phyloP scores from a whole-genome alignment of 352 stramenopile genomes.

The Hyaloperonospora brassicae region DNA sequence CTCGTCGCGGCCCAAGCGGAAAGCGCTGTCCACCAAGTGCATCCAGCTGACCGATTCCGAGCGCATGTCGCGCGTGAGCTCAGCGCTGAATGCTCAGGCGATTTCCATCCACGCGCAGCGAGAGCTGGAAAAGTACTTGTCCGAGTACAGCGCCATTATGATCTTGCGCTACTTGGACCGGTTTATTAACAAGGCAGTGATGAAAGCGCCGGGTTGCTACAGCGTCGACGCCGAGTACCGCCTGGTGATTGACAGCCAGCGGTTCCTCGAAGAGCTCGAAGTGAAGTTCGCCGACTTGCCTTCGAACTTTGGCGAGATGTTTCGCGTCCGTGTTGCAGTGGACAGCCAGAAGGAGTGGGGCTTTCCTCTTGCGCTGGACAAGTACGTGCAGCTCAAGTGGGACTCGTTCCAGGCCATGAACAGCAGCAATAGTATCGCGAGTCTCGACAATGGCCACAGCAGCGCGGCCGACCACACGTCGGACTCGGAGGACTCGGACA shows the following conservation, averaged over 20 bases:
- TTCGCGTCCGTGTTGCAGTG: slow-evolving; percentile 26
- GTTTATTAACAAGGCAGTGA: slow-evolving; percentile 67
- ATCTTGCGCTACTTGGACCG: slow-evolving; percentile 72
- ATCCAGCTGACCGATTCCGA: slow-evolving; percentile 37
- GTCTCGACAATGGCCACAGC: slow-evolving; percentile 12
- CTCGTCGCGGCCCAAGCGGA: slow-evolving; percentile 23
- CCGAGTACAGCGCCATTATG: slow-evolving; percentile 77
- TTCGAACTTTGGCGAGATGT: slow-evolving; percentile 40
- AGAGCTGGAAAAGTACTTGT: slow-evolving; percentile 54
- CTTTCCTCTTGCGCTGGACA: slow-evolving; percentile 52
- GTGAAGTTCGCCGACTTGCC: slow-evolving; percentile 57
- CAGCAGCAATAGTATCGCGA: slow-evolving; percentile 8
- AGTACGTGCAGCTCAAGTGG: slow-evolving; percentile 77
- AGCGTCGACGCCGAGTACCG: slow-evolving; percentile 37
- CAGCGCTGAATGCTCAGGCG: slow-evolving; percentile 48
- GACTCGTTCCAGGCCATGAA: slow-evolving; percentile 46
- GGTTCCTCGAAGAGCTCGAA: slow-evolving; percentile 60
- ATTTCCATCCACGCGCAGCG: slow-evolving; percentile 68
- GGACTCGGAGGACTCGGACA: slow-evolving; percentile 52
- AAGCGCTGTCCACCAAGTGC: slow-evolving; percentile 33
- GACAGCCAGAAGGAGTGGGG: slow-evolving; percentile 40
- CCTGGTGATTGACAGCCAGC: slow-evolving; percentile 59
- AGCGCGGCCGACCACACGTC: slow-evolving; percentile 24
- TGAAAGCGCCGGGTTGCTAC: slow-evolving; percentile 62
- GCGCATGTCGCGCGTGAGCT: slow-evolving; percentile 49